Evolutionary conservation across 371 early-diverging fungal species (phyloP), one percentile per base, ranked within the genome.

Genomic region (Dichotomocladium elegans): DNA sequence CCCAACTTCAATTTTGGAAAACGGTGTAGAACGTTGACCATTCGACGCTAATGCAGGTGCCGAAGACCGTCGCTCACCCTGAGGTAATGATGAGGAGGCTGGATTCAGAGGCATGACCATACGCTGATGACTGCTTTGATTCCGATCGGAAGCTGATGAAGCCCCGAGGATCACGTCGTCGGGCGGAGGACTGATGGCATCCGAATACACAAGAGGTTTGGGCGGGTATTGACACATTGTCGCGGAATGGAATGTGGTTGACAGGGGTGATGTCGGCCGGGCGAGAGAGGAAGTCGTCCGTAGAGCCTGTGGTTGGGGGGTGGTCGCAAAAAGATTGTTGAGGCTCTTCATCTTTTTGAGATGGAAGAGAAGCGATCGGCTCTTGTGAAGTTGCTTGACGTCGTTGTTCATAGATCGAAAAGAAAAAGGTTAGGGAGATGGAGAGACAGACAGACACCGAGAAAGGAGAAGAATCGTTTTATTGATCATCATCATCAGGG

Each of bases 171-270:
- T 28, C n/a, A 21, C 26, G 24, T 33, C 35, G 8, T 60, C 55
- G 7, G 49, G 27, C 15, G 71, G 58, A 15, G 62, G 63, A 11
- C 59, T 62, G 9, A 63, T 52, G 7, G 61, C 62, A 11, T 63
- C 54, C 6, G 71, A 61, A 31, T 67, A 71, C 10, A 61, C 61
- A 11, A 71, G 46, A 15, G 71, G 68, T 34, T 64, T 67, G 9
- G 71, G 71, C 33, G 68, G 65, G 41, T 67, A 71, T 10, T 61
- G 61, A 3, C 57, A 47, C 5, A 63, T 53, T 37, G 37, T 37
- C 37, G 37, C 17, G 37, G 45, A 25, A 15, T 34, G 35, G 25
- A 48, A 54, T 8, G 44, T 49, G n/a, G n/a, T n/a, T n/a, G n/a
- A n/a, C n/a, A n/a, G n/a, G n/a, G n/a, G n/a, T n/a, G n/a, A n/a